phyloP scores from a whole-genome alignment of 805 yeast genomes.

The Grigorovia transvaalensis region DNA sequence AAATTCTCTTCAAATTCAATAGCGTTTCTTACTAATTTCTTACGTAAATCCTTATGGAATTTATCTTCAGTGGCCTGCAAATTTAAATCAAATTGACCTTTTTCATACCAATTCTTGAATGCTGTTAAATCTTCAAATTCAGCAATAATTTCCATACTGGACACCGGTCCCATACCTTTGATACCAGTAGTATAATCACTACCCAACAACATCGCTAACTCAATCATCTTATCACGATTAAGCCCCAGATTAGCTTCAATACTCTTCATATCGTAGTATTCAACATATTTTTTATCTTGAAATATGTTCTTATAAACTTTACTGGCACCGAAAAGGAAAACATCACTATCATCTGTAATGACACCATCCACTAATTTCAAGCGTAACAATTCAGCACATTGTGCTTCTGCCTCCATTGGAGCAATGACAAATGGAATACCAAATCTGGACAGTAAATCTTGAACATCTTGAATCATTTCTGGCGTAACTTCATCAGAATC shows the following conservation, averaged over 20 bases:
- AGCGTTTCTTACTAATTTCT: constrained; percentile 43
- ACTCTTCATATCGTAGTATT: constrained; percentile 56
- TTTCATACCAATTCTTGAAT: constrained; percentile 34
- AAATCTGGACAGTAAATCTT: constrained; percentile 73
- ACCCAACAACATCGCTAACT: constrained; percentile 75
- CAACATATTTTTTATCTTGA: constrained; percentile 86
- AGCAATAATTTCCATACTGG: constrained; percentile 81
- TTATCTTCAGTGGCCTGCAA: constrained; percentile 34
- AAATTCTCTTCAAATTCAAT: constrained; percentile 49
- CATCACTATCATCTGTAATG: constrained; percentile 95
- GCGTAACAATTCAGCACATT: constrained; percentile 72
- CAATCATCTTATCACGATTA: constrained; percentile 53
- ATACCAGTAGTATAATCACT: constrained; percentile 94
- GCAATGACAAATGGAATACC: constrained; percentile 94
- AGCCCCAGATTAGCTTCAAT: constrained; percentile 58
- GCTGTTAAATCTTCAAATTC: constrained; percentile 49
- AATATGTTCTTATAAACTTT: constrained; percentile 85
- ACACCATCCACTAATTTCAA: constrained; percentile 83
- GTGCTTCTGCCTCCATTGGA: constrained; percentile 99
- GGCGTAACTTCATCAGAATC: constrained; percentile 88
- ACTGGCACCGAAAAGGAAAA: constrained; percentile 85
- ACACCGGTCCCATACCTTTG: constrained; percentile 88
- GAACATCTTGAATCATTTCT: constrained; percentile 81
- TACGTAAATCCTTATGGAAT: constrained; percentile 49
- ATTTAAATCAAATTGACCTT: constrained; percentile 33